Percentiles rank a stretch among this genome's conserved stretches.
These are phyloP conservation scores for Batkoa obscura DNA, from an alignment of 371 early-diverging fungal species.

Conservation along the genomic window DNA sequence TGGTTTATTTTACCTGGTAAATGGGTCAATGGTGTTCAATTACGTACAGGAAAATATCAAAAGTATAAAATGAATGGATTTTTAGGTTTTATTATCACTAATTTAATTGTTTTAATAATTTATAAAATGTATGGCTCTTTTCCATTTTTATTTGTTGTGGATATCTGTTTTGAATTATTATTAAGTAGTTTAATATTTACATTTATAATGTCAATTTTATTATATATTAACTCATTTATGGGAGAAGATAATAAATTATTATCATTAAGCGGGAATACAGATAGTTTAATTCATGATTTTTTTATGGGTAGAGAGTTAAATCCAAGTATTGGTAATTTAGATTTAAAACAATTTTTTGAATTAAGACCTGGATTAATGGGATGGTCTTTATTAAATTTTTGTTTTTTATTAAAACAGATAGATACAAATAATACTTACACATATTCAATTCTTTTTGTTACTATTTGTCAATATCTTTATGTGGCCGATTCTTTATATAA, in stretches of 20 bases:
- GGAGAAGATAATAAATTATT: constrained; percentile 24
- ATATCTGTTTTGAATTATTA: constrained; percentile 47
- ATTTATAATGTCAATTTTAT: constrained; percentile 31
- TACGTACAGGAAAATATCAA: constrained; percentile 46
- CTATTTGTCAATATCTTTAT: constrained; percentile 61
- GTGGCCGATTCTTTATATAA: constrained; percentile 65
- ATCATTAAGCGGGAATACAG: constrained; percentile 73
- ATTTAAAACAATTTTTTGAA: constrained; percentile 84
- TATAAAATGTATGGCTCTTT: constrained; percentile 21
- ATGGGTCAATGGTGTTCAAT: constrained; percentile 36
- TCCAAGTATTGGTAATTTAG: constrained; percentile 64
- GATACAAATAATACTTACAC: constrained; percentile 32
- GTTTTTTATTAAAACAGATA: constrained; percentile 62
- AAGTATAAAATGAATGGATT: constrained; percentile 58
- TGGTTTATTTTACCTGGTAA: constrained; percentile 50
- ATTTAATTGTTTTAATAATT: constrained; percentile 16
- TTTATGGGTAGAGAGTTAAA: constrained; percentile 71
- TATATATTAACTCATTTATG: constrained; percentile 56
- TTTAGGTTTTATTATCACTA: constrained; percentile 35
- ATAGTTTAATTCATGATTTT: constrained; percentile 72
- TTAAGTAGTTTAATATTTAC: constrained; percentile 43
- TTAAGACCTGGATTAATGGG: constrained; percentile 75
- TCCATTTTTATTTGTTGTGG: constrained; percentile 53
- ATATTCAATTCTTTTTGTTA: constrained; percentile 54
- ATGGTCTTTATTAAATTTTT: constrained; percentile 54